Conservation (phyloP, 495 filamentous ascomycete species). For the Pseudoneurospora amorphoporcata region DNA sequence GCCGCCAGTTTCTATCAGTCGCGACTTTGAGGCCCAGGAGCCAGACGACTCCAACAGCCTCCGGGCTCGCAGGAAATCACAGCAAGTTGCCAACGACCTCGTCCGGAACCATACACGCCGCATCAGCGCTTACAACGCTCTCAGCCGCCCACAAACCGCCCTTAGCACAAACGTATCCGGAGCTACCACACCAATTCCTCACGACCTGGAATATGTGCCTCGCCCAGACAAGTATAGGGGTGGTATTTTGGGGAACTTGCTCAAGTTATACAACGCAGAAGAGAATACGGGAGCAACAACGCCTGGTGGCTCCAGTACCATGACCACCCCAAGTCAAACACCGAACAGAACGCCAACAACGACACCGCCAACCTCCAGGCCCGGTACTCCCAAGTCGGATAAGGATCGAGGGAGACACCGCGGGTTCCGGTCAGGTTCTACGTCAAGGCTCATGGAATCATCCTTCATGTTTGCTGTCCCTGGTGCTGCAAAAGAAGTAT, state of each 20-base stretch:
- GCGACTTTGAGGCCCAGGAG: conserved; percentile 4
- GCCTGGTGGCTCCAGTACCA: conserved; percentile 14
- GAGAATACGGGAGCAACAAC: conserved; percentile 4
- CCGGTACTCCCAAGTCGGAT: conserved; percentile 43
- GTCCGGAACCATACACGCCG: conserved; percentile 16
- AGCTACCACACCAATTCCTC: conserved; percentile 25
- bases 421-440: conserved; percentile 28
- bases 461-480: conserved; percentile 36
- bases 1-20: not conserved
- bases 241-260: conserved; percentile 65
- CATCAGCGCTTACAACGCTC: conserved; percentile 8
- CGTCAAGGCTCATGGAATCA: conserved; percentile 44
- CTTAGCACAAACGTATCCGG: conserved; percentile 6
- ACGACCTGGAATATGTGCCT: conserved; percentile 53
- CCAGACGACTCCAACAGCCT: not conserved
- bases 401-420: conserved; percentile 52
- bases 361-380: conserved; percentile 33
- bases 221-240: conserved; percentile 60
- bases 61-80: conserved; percentile 8
- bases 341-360: conserved; percentile 20
- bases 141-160: not conserved
- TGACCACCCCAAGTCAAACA: conserved; percentile 17
- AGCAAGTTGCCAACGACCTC: conserved; percentile 15
- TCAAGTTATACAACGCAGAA: conserved; percentile 59
- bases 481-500: conserved; percentile 16